Base-by-base conservation (phyloP, 176 grass and related monocot species). In the Rhipidocladum racemiflorum region DNA sequence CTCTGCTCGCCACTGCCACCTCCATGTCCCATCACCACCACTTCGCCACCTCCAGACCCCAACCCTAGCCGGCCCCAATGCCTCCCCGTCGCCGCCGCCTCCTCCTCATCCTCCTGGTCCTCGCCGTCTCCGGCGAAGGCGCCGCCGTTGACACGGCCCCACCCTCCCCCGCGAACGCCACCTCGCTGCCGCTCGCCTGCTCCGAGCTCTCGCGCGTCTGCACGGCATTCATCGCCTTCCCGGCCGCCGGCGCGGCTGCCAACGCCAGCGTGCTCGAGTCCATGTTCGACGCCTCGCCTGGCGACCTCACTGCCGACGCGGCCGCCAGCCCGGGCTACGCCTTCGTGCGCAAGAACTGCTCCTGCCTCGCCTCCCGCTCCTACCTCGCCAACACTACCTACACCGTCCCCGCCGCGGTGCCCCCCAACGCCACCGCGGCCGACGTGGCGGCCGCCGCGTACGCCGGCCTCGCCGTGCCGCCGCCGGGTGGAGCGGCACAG, bases 281-380 rank as follows among this genome's bases (percentile, higher is more conserved):
- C 85, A 99, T 99, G 96, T 99, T 99, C 84, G 96, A 99, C 62
- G 79, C 89, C 17, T 59, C 88, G n/a, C 75, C 91, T 4, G 85
- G 24, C 13, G 96, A 99, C 93, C 10, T 99, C 84, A 95, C 90
- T 9, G 81, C 91, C 76, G 96, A 99, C 79, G 85, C 86, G 9
- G 84, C 67, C 72, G 75, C 90, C 88, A 98, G 87, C 80, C 96
- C 92, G 10, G 92, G 92, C 12, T 95, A 90, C 85, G 91, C 88
- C 34, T 99, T 99, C 83, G 76, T 99, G 53, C 91, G 90, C 25
- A 99, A 99, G 92, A 99, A 99, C 92, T 99, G 96, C 82, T 95
- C 96, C 43, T 99, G 96, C 87, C 72, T 95, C 70, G 86, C 86
- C 57, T 81, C 85, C 16, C 86, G 88, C 73, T 88, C 90, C 80